Evolutionary conservation across 2,329 filamentous ascomycete species (phyloP).

Genomic region (Pestalotiopsis sp.): DNA sequence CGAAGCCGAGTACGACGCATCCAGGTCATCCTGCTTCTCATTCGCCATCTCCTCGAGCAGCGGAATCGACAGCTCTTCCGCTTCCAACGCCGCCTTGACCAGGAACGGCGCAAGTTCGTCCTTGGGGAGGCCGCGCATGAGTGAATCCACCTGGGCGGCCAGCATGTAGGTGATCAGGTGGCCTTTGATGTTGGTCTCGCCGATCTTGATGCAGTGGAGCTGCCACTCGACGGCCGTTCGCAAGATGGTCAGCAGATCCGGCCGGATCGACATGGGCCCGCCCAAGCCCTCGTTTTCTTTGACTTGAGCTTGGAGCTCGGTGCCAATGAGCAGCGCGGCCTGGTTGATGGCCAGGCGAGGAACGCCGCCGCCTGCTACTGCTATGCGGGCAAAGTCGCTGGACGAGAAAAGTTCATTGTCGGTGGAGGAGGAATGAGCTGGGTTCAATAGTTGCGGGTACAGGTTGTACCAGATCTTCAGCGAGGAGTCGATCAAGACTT

Average conservation of each 20-base stretch:
- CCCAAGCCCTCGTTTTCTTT: conserved; percentile 43
- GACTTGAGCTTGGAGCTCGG: conserved; percentile 43
- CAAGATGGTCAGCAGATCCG: conserved; percentile 45
- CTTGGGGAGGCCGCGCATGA: background rate
- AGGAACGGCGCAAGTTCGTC: background rate
- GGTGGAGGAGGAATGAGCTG: background rate
- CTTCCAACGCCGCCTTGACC: background rate
- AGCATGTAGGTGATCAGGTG: background rate
- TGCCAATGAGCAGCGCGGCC: conserved; percentile 37
- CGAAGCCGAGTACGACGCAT: background rate
- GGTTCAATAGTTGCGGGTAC: conserved; percentile 29
- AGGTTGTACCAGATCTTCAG: conserved; percentile 47
- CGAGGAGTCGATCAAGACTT: conserved; percentile 48
- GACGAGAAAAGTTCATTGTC: background rate
- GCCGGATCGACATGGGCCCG: conserved; percentile 33
- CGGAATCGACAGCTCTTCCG: background rate
- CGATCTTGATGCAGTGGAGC: conserved; percentile 39
- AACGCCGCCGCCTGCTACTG: conserved; percentile 41
- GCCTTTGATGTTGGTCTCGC: conserved; percentile 11
- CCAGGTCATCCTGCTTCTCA: background rate
- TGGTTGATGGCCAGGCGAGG: conserved; percentile 39
- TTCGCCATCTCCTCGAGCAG: background rate
- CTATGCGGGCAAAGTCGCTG: conserved; percentile 40
- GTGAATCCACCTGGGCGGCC: background rate
- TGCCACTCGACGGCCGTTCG: conserved; percentile 43